Percentiles rank a stretch among this genome's conserved stretches.
Evolutionary conservation across 2,329 filamentous ascomycete genomes (phyloP).

Genomic region (Stromatinia cepivora): DNA sequence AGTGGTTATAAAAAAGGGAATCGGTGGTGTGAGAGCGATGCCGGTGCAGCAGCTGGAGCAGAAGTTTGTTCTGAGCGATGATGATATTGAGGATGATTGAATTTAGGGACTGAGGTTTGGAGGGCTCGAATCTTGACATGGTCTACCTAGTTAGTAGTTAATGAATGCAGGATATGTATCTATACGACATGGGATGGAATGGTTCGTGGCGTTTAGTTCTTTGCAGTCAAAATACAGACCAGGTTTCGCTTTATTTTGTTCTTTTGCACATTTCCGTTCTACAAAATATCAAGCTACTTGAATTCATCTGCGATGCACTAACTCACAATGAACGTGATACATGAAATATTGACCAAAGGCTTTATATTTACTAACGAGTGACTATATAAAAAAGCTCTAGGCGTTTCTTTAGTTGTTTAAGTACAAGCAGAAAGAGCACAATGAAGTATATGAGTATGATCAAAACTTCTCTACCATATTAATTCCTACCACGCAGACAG

Average conservation of each 20-base stretch:
- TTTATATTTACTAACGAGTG: conserved; percentile 40
- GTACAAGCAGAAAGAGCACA: conserved; percentile 36
- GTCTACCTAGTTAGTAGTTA: background rate
- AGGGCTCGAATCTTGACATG: no score
- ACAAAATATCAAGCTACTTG: background rate
- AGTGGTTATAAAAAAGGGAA: conserved; percentile 34
- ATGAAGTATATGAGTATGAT: conserved; percentile 37
- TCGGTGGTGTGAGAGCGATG: conserved; percentile 25
- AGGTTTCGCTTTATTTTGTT: background rate
- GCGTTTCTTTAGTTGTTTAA: conserved; percentile 24
- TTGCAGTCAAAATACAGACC: background rate
- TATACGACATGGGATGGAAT: background rate
- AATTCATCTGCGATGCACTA: background rate
- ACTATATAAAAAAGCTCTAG: conserved; percentile 41
- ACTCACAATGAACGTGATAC: background rate
- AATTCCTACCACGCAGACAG: conserved; percentile 31
- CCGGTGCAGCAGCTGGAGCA: conserved; percentile 46
- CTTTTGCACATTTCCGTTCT: background rate
- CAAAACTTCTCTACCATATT: conserved; percentile 32
- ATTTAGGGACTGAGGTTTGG: background rate
- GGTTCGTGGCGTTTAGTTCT: background rate
- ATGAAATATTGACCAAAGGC: conserved; percentile 23
- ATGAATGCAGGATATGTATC: background rate
- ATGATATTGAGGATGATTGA: conserved; percentile 73
- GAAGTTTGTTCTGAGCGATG: conserved; percentile 74